Percentiles rank a stretch among this genome's conserved stretches.
These are phyloP conservation scores for Rosa rugosa DNA, from an alignment of 306 rosid genomes.

Conservation along the genomic window DNA sequence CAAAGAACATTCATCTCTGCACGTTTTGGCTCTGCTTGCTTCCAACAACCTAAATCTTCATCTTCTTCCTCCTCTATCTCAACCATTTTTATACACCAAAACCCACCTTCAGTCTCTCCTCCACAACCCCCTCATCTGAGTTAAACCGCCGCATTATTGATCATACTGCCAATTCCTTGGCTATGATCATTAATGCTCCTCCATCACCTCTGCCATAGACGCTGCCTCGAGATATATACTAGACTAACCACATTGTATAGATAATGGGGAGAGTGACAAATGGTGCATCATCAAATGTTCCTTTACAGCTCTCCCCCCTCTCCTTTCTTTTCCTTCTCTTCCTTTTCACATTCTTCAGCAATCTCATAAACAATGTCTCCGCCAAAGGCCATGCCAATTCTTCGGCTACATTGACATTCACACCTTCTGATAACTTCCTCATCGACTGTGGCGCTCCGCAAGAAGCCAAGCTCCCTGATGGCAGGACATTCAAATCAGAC, in stretches of 20 bases:
- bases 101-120: constrained; percentile 14
- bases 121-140: background rate
- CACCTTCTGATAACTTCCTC: constrained; percentile 60
- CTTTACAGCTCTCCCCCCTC: constrained; percentile 30
- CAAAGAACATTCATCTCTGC: constrained; percentile 29
- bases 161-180: background rate
- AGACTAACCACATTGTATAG: background rate
- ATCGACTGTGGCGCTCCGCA: constrained; percentile 67
- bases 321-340: constrained; percentile 9
- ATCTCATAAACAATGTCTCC: constrained; percentile 13
- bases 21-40: constrained; percentile 36
- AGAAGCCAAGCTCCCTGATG: constrained; percentile 47
- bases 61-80: constrained; percentile 11
- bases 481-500: constrained; percentile 75
- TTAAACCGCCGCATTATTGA: background rate
- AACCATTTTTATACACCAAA: constrained; percentile 22
- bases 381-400: constrained; percentile 1
- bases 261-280: constrained; percentile 38
- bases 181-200: background rate
- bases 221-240: background rate
- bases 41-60: constrained; percentile 30
- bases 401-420: constrained; percentile 20
- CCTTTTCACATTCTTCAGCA: constrained; percentile 9
- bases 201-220: constrained; percentile 2
- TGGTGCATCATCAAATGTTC: constrained; percentile 13